phyloP scores from a whole-genome alignment of 139 green algal species.

The Ettlia oleoabundans region DNA sequence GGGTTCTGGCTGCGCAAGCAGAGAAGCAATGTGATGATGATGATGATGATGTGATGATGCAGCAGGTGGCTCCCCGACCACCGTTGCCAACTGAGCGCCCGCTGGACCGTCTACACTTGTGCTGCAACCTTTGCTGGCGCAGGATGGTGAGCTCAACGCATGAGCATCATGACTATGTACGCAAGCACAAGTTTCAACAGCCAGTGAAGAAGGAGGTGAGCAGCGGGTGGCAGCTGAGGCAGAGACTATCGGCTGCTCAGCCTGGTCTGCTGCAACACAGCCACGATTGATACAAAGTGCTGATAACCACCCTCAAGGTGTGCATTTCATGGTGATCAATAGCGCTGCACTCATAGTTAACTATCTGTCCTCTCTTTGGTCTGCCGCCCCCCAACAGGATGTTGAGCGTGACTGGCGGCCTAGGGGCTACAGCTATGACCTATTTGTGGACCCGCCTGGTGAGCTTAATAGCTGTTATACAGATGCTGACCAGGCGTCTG shows the following conservation, averaged over 20 bases:
- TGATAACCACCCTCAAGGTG: too few species aligned
- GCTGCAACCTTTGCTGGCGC: too few species aligned
- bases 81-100: neutral
- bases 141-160: slow-evolving; percentile 12
- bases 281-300: too few species aligned
- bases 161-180: slow-evolving; percentile 28
- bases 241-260: neutral
- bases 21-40: too few species aligned
- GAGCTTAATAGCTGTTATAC: neutral
- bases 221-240: too few species aligned
- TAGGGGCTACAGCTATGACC: slow-evolving; percentile 4
- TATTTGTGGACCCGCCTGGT: slow-evolving; percentile 30
- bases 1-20: too few species aligned
- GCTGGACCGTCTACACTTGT: neutral
- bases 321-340: too few species aligned
- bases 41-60: too few species aligned
- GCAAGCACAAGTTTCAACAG: slow-evolving; percentile 9
- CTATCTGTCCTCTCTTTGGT: neutral
- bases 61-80: neutral
- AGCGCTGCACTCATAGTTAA: too few species aligned
- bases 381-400: neutral
- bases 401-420: slow-evolving; percentile 28
- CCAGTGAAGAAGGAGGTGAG: slow-evolving; percentile 8
- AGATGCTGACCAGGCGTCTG: too few species aligned
- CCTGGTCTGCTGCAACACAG: too few species aligned